Percentiles rank a stretch among this genome's conserved stretches.
phyloP scores from a whole-genome alignment of 1,284 basidiomycete genomes.

The Cerrena zonata region DNA sequence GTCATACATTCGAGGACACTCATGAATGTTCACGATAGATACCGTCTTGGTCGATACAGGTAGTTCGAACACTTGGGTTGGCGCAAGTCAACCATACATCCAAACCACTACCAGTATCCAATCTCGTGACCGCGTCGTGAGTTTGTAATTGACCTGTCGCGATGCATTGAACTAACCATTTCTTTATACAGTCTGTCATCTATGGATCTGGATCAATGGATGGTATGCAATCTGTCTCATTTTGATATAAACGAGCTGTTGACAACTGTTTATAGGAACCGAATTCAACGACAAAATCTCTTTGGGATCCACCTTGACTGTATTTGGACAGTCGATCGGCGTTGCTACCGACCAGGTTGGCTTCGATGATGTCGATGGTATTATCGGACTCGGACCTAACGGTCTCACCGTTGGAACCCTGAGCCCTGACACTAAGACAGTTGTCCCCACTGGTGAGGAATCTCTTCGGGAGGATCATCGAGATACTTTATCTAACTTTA shows the following conservation, averaged over 20 bases:
- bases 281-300: conserved; percentile 26
- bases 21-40: conserved; percentile 12
- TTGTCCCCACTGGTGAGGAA: conserved; percentile 17
- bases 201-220: conserved; percentile 2
- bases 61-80: conserved; percentile 30
- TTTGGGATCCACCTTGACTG: conserved; percentile 14
- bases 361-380: conserved; percentile 40
- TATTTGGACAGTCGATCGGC: conserved; percentile 44
- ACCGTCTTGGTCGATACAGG: conserved; percentile 22
- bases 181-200: conserved; percentile 1
- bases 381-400: conserved; percentile 32
- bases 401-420: conserved; percentile 8
- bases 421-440: conserved; percentile 12
- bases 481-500: not conserved
- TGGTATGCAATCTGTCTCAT: not conserved
- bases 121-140: conserved; percentile 21
- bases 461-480: not conserved
- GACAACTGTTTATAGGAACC: conserved; percentile 7
- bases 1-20: not conserved
- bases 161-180: not conserved
- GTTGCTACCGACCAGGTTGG: conserved; percentile 37
- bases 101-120: conserved; percentile 14
- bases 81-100: conserved; percentile 19
- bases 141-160: conserved; percentile 8
- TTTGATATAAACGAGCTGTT: not conserved